Conservation (phyloP, 2,329 filamentous ascomycete genomes). For the Aureobasidium zeae region DNA sequence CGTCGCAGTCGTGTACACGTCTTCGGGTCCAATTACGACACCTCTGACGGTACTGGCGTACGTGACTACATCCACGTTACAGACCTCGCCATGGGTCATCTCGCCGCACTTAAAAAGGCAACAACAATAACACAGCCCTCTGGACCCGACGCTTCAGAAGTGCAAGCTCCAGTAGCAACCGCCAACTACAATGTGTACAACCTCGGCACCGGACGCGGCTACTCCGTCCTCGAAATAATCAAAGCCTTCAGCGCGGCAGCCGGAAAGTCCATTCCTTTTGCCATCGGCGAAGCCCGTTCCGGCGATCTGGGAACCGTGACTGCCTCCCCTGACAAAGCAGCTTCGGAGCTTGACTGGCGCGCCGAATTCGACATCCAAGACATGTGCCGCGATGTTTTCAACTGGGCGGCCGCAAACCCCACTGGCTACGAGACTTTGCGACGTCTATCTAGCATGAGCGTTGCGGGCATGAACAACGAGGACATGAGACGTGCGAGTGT, state of each 20-base stretch:
- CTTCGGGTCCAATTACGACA: conserved; percentile 57
- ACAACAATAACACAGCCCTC: conserved; percentile 24
- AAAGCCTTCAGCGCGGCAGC: conserved; percentile 31
- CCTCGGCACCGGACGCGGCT: conserved; percentile 34
- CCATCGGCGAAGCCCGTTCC: conserved; percentile 30
- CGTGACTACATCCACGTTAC: conserved; percentile 61
- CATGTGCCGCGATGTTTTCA: conserved; percentile 16
- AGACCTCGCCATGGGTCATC: conserved; percentile 55
- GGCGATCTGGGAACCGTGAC: conserved; percentile 37
- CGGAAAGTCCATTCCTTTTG: conserved; percentile 28
- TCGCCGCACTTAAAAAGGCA: conserved; percentile 44
- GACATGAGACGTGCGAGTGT: conserved; percentile 7
- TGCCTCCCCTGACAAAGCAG: conserved; percentile 31
- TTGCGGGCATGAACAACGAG: not conserved
- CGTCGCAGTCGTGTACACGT: conserved; percentile 46
- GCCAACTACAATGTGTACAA: conserved; percentile 28
- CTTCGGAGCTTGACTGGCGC: conserved; percentile 32
- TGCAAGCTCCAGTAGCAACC: not conserved
- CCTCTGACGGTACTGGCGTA: conserved; percentile 55
- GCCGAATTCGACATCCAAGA: conserved; percentile 28
- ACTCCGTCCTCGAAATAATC: conserved; percentile 37
- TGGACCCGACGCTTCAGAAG: not conserved
- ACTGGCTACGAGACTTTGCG: conserved; percentile 12
- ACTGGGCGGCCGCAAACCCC: conserved; percentile 13
- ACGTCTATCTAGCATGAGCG: conserved; percentile 6